Evolutionary conservation across 1,284 basidiomycete species (phyloP).

Genomic region (Pyrrhoderma lamaoense): DNA sequence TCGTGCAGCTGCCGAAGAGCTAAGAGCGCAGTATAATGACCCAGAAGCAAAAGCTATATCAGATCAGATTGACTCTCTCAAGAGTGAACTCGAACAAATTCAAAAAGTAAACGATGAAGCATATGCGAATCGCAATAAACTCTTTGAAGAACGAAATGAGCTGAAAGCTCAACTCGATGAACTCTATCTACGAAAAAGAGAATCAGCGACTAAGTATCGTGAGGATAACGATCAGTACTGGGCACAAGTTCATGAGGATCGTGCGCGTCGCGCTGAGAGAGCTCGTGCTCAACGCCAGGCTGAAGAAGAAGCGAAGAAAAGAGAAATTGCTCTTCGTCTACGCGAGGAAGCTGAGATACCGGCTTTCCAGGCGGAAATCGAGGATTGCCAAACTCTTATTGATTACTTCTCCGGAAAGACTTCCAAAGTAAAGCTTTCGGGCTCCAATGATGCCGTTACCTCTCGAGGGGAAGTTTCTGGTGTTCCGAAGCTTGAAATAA

Average conservation of each 20-base stretch:
- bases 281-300: constrained; percentile 75
- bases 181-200: constrained; percentile 76
- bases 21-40: constrained; percentile 84
- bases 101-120: constrained; percentile 85
- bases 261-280: constrained; percentile 76
- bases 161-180: constrained; percentile 67
- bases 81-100: constrained; percentile 80
- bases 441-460: constrained; percentile 25
- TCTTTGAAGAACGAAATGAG: constrained; percentile 83
- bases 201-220: constrained; percentile 61
- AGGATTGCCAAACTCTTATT: constrained; percentile 94
- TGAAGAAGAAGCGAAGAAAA: constrained; percentile 78
- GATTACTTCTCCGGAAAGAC: constrained; percentile 81
- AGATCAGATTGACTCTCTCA: constrained; percentile 79
- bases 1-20: constrained; percentile 68
- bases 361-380: constrained; percentile 90
- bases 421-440: constrained; percentile 37
- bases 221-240: constrained; percentile 80
- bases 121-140: constrained; percentile 74
- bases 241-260: constrained; percentile 78
- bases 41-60: constrained; percentile 82
- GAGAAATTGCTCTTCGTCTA: constrained; percentile 74
- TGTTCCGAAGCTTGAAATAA: constrained; percentile 78
- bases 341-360: constrained; percentile 89
- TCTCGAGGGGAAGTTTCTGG: constrained; percentile 50